Percentiles rank a stretch among this genome's conserved stretches.
Evolutionary conservation across 2,329 filamentous ascomycete species (phyloP).

Genomic region (Magnaporthiopsis poae): DNA sequence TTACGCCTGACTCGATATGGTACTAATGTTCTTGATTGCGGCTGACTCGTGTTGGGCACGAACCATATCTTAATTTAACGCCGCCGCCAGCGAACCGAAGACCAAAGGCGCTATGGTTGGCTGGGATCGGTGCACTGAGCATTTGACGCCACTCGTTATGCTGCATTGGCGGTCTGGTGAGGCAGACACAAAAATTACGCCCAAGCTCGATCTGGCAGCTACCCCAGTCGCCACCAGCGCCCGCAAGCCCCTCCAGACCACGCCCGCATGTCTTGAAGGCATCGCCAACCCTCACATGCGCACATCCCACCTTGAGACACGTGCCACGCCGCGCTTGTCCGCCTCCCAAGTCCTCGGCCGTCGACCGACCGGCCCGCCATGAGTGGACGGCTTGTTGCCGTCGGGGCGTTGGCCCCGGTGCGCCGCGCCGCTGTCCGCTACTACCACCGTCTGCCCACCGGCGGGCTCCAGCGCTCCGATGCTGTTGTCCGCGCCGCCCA

Average conservation of each 20-base stretch:
- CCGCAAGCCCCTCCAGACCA: background rate
- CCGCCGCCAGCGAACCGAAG: background rate
- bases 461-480: conserved; percentile 60
- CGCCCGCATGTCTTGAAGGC: background rate
- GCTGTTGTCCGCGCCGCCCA: conserved; percentile 50
- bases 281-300: background rate
- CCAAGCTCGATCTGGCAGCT: background rate
- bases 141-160: conserved; percentile 9
- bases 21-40: background rate
- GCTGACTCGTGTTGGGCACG: background rate
- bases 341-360: background rate
- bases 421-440: conserved; percentile 54
- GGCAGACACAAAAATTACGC: background rate
- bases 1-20: background rate
- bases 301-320: background rate
- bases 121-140: background rate
- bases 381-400: conserved; percentile 67
- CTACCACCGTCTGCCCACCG: conserved; percentile 56
- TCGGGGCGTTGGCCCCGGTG: conserved; percentile 58
- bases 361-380: conserved; percentile 31
- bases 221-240: background rate
- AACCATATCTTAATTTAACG: conserved; percentile 1
- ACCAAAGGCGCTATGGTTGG: background rate
- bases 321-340: background rate
- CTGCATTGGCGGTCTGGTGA: background rate